phyloP scores from a whole-genome alignment of 2,329 filamentous ascomycete genomes.

The Stromatinia cepivora region DNA sequence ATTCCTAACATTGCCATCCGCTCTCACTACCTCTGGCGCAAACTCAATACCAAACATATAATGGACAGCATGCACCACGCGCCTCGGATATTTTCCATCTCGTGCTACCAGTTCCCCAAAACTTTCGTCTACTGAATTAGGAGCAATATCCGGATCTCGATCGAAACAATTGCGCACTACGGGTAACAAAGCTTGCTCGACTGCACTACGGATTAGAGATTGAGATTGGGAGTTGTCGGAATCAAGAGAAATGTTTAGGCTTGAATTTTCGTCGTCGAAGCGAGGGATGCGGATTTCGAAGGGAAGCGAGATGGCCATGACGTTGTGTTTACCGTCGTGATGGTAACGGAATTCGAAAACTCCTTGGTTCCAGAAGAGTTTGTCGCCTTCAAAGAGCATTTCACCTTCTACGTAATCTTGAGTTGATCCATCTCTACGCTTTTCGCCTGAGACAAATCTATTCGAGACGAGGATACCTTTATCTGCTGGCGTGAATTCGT shows the following conservation, averaged over 20 bases:
- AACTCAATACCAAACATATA: conserved; percentile 98
- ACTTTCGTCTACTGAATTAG: conserved; percentile 71
- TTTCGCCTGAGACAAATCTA: conserved; percentile 50
- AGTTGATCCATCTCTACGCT: conserved; percentile 50
- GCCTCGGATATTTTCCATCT: conserved; percentile 82
- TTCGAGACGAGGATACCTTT: conserved; percentile 74
- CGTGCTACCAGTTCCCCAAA: conserved; percentile 85
- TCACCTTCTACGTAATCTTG: conserved; percentile 71
- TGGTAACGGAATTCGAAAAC: conserved; percentile 98
- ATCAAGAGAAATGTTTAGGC: neutral
- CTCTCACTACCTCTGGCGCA: conserved; percentile 85
- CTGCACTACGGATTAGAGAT: conserved; percentile 63
- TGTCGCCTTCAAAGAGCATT: conserved; percentile 85
- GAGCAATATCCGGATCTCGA: conserved; percentile 85
- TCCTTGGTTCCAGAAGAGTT: conserved; percentile 95
- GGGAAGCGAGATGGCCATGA: conserved; percentile 89
- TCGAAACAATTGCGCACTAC: conserved; percentile 92
- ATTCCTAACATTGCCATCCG: conserved; percentile 87
- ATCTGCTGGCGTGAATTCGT: conserved; percentile 74
- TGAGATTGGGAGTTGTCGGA: conserved; percentile 55
- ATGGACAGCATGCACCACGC: conserved; percentile 90
- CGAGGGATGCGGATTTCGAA: conserved; percentile 85
- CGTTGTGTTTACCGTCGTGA: conserved; percentile 86
- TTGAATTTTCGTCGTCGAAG: conserved; percentile 70
- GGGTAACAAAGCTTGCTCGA: conserved; percentile 77